Evolutionary conservation across 179 eudicot species (phyloP).

Genomic region (Nepenthes alata): DNA sequence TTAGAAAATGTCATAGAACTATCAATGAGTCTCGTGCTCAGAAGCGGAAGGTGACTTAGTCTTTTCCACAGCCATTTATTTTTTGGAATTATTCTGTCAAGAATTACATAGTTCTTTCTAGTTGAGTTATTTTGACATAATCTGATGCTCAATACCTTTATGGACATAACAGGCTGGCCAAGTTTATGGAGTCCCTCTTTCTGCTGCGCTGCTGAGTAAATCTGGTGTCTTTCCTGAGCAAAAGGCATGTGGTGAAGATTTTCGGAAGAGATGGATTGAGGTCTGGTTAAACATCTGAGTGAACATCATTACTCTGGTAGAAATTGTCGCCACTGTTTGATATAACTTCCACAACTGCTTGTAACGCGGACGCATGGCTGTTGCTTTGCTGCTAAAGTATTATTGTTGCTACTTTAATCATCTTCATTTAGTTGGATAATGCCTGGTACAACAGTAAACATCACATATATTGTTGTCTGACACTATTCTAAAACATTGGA

Average conservation of each 20-base stretch:
- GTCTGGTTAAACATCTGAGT: conserved; percentile 24
- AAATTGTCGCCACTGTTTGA: too few relatives aligned
- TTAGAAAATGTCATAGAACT: conserved; percentile 83
- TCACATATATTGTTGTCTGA: too few relatives aligned
- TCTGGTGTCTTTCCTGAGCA: conserved; percentile 73
- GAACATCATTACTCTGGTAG: too few relatives aligned
- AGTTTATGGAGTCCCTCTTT: conserved; percentile 92
- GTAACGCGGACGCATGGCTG: too few relatives aligned
- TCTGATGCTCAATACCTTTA: background rate
- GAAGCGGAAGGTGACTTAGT: conserved; percentile 70
- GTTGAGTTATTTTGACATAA: background rate
- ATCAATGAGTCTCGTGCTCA: conserved; percentile 94
- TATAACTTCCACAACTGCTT: too few relatives aligned
- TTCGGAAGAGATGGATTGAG: conserved; percentile 92
- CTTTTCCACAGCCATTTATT: conserved; percentile 3
- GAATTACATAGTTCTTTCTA: background rate
- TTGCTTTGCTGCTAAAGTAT: too few relatives aligned
- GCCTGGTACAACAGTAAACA: too few relatives aligned
- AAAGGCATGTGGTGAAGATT: conserved; percentile 79
- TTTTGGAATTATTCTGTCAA: conserved; percentile 1
- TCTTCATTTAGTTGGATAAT: too few relatives aligned
- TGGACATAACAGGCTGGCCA: conserved; percentile 74
- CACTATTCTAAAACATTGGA: too few relatives aligned
- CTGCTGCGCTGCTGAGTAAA: conserved; percentile 63
- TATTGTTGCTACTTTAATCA: too few relatives aligned